These are phyloP conservation scores for Carex parvula DNA, from an alignment of 176 grass and related monocot genomes.

Conservation along the genomic window DNA sequence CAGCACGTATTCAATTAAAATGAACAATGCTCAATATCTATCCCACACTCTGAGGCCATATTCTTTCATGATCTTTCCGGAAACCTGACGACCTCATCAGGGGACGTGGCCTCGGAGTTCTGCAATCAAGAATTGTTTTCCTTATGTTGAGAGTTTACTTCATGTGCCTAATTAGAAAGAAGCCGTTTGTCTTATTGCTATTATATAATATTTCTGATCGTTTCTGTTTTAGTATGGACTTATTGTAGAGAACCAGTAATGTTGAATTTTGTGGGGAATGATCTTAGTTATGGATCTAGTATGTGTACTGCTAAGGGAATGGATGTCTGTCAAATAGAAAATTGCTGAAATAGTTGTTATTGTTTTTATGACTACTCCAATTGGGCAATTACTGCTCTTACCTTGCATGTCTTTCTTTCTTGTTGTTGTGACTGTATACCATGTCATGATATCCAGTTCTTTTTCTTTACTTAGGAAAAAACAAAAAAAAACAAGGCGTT, in stretches of 20 bases:
- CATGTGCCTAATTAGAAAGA: background rate
- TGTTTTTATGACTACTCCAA: background rate
- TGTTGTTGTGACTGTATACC: background rate
- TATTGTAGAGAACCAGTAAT: too few relatives aligned
- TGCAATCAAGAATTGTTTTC: conserved; percentile 7
- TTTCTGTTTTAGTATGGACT: too few relatives aligned
- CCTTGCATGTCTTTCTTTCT: background rate
- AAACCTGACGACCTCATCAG: background rate
- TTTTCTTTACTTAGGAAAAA: too few relatives aligned
- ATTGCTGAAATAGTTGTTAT: background rate
- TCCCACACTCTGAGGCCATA: background rate
- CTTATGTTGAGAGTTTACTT: conserved; percentile 16
- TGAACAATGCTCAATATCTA: background rate
- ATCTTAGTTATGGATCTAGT: background rate
- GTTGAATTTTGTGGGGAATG: background rate
- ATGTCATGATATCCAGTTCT: too few relatives aligned
- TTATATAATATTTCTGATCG: too few relatives aligned
- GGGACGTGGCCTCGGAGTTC: background rate
- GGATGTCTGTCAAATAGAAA: background rate
- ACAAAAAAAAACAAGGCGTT: too few relatives aligned
- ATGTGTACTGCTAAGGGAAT: background rate
- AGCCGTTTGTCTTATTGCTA: too few relatives aligned
- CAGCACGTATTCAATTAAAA: background rate
- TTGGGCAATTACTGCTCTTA: background rate
- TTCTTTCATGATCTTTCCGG: background rate